Evolutionary conservation across 2,329 filamentous ascomycete genomes (phyloP).

Genomic region (Ilyonectria robusta): DNA sequence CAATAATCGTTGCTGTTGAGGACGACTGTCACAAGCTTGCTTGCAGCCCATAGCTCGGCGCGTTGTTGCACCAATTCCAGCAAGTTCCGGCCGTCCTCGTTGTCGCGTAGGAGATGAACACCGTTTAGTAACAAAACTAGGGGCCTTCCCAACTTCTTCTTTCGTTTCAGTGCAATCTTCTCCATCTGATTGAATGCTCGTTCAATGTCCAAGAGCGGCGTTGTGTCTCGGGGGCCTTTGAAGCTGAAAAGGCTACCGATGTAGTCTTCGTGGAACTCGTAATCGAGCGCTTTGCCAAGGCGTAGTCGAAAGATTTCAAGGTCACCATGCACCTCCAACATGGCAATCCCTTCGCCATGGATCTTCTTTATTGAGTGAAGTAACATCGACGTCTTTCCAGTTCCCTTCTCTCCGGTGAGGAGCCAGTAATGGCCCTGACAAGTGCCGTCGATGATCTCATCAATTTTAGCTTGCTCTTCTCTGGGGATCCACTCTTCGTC

Average conservation of each 20-base stretch:
- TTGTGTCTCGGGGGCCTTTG: conserved; percentile 77
- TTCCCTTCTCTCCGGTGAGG: conserved; percentile 79
- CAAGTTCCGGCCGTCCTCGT: conserved; percentile 76
- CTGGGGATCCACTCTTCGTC: conserved; percentile 67
- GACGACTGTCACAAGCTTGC: conserved; percentile 73
- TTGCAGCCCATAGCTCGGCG: conserved; percentile 81
- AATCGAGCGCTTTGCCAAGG: conserved; percentile 79
- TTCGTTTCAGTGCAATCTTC: conserved; percentile 74
- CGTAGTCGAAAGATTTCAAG: conserved; percentile 80
- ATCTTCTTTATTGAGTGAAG: conserved; percentile 79
- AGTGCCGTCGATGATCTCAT: conserved; percentile 72
- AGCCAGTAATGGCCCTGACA: conserved; percentile 75
- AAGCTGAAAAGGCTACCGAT: conserved; percentile 81
- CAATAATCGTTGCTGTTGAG: conserved; percentile 73
- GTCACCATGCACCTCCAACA: conserved; percentile 80
- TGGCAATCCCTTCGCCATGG: conserved; percentile 76
- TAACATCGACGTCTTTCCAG: conserved; percentile 80
- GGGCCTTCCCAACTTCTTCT: conserved; percentile 64
- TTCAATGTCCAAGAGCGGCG: conserved; percentile 78
- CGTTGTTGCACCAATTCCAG: conserved; percentile 80
- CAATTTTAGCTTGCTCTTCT: conserved; percentile 73
- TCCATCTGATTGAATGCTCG: conserved; percentile 82
- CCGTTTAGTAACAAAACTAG: conserved; percentile 78
- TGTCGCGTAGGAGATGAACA: conserved; percentile 75
- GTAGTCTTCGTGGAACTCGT: conserved; percentile 77